Conservation (phyloP, 441 rosid species). For the Pelargonium fulgidum region DNA sequence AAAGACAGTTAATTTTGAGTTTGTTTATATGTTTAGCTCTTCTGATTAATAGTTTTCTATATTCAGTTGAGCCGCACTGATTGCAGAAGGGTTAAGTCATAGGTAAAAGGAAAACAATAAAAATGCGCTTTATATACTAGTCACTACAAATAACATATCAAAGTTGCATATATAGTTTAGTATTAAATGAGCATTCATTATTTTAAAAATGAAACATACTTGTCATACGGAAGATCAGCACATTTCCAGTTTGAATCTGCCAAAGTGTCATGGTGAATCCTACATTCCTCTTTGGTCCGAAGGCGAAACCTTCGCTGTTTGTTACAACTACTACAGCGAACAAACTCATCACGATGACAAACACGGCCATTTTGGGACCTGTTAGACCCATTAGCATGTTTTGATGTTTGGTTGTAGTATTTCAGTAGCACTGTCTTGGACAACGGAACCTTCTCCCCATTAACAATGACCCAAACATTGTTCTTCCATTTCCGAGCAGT, state of each 20-base stretch:
- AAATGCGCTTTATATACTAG: too few relatives aligned
- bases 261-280: conserved; percentile 87
- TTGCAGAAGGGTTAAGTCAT: too few relatives aligned
- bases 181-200: too few relatives aligned
- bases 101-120: too few relatives aligned
- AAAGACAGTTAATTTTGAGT: too few relatives aligned
- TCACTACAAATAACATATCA: too few relatives aligned
- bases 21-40: too few relatives aligned
- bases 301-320: conserved; percentile 90
- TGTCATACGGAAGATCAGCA: conserved; percentile 79
- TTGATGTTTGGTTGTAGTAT: conserved; percentile 71
- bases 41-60: too few relatives aligned
- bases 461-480: conserved; percentile 90
- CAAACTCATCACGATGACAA: conserved; percentile 89
- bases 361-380: conserved; percentile 59
- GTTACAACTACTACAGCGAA: conserved; percentile 62
- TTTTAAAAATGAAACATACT: conserved; percentile 36
- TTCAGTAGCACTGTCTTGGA: conserved; percentile 85
- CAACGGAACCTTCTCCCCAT: conserved; percentile 89
- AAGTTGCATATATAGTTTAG: too few relatives aligned
- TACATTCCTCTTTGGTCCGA: conserved; percentile 88
- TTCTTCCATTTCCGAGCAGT: conserved; percentile 98
- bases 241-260: conserved; percentile 88
- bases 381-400: conserved; percentile 57
- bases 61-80: too few relatives aligned